Evolutionary conservation across 2,329 filamentous ascomycete species (phyloP).

Genomic region (Fusarium xyrophilum): DNA sequence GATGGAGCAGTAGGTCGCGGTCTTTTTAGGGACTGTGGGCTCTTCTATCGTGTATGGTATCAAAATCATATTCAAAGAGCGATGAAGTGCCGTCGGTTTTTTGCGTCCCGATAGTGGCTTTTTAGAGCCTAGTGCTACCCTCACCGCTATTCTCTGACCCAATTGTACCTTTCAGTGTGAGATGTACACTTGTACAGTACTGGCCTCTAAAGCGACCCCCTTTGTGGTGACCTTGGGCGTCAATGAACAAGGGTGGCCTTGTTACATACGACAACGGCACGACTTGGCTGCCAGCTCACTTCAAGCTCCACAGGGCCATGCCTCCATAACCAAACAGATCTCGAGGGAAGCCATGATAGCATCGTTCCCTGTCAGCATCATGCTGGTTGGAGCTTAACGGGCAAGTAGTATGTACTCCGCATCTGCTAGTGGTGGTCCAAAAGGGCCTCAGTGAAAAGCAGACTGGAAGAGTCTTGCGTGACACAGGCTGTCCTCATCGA

Average conservation of each 20-base stretch:
- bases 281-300: conserved; percentile 41
- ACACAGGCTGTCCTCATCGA: conserved; percentile 34
- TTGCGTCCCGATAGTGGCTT: conserved; percentile 32
- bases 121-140: conserved; percentile 39
- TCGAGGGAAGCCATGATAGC: conserved; percentile 35
- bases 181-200: conserved; percentile 32
- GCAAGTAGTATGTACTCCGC: conserved; percentile 40
- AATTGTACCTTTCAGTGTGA: conserved; percentile 34
- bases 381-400: conserved; percentile 30
- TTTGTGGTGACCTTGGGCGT: conserved; percentile 24
- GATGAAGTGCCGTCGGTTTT: conserved; percentile 20
- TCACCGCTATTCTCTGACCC: conserved; percentile 40
- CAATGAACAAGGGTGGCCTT: conserved; percentile 31
- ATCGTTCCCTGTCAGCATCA: conserved; percentile 37
- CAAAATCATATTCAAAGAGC: conserved; percentile 13
- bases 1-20: conserved; percentile 7
- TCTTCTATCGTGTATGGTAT: conserved; percentile 3
- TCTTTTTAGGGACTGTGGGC: not conserved
- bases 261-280: conserved; percentile 37
- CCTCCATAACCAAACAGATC: conserved; percentile 41
- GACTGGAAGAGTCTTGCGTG: conserved; percentile 27
- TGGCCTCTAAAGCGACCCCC: conserved; percentile 34
- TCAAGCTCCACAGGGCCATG: conserved; percentile 29
- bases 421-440: conserved; percentile 35
- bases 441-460: conserved; percentile 30